Percentiles rank a stretch among this genome's conserved stretches.
Conservation (phyloP, 176 grass and related monocot species). For the Lolium multiflorum region DNA sequence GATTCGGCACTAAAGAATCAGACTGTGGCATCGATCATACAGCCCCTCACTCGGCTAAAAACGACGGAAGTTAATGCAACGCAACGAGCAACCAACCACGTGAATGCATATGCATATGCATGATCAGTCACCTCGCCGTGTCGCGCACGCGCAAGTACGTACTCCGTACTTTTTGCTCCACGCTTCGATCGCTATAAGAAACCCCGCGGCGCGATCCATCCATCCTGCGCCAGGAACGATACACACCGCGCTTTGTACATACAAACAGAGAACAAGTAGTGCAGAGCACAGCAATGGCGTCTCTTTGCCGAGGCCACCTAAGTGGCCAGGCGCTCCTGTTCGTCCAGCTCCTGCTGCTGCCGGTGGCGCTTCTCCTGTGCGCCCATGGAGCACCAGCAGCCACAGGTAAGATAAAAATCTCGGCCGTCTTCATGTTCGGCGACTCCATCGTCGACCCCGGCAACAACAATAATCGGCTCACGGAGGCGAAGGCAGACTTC, state of each 20-base stretch:
- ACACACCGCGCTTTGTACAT: not conserved
- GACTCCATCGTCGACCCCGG: constrained; percentile 60
- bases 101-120: too few relatives aligned
- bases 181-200: too few relatives aligned
- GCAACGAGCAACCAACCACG: too few relatives aligned
- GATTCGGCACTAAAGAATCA: too few relatives aligned
- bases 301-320: not conserved
- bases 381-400: not conserved
- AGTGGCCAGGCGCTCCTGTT: not conserved
- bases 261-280: not conserved
- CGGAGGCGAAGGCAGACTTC: constrained; percentile 57
- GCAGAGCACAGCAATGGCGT: not conserved
- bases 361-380: not conserved
- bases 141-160: too few relatives aligned
- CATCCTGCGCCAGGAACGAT: too few relatives aligned
- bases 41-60: too few relatives aligned
- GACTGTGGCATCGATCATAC: too few relatives aligned
- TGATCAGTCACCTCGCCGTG: too few relatives aligned
- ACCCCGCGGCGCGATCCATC: too few relatives aligned
- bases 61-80: too few relatives aligned
- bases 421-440: constrained; percentile 51
- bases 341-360: not conserved
- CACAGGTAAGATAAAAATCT: not conserved
- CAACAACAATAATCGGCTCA: constrained; percentile 50
- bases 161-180: too few relatives aligned